phyloP scores from a whole-genome alignment of 441 rosid species.

The Croton setiger region DNA sequence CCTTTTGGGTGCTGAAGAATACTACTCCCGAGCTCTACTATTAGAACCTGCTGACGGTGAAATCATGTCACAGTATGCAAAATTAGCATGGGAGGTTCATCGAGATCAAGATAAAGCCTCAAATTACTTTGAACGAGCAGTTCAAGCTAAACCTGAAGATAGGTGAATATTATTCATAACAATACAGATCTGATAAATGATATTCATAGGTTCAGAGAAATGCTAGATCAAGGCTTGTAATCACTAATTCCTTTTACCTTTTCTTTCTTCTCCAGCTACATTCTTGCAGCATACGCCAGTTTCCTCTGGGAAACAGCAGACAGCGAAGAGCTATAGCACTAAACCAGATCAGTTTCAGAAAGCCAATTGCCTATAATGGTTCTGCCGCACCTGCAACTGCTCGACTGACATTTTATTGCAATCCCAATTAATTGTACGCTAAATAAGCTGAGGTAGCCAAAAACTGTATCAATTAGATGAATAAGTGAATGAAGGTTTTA shows the following conservation, averaged over 20 bases:
- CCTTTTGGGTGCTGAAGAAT: conserved; percentile 36
- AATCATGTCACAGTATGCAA: conserved; percentile 52
- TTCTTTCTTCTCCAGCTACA: conserved; percentile 38
- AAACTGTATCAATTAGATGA: neutral
- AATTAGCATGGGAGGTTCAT: conserved; percentile 54
- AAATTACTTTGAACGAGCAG: conserved; percentile 52
- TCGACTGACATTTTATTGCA: neutral
- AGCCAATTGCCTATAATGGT: conserved; percentile 1
- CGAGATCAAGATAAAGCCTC: conserved; percentile 54
- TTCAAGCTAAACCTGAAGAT: conserved; percentile 51
- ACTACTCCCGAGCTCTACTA: conserved; percentile 39
- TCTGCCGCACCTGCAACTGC: conserved; percentile 18
- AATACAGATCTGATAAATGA: neutral
- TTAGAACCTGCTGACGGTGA: conserved; percentile 56
- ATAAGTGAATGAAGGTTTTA: neutral
- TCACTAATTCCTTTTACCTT: neutral
- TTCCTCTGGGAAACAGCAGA: conserved; percentile 77
- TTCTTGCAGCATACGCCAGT: conserved; percentile 75
- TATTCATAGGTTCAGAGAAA: neutral
- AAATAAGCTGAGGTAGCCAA: neutral
- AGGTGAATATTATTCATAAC: conserved; percentile 35
- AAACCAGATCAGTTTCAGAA: conserved; percentile 24
- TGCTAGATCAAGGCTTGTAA: neutral
- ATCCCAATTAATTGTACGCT: neutral
- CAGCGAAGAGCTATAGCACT: conserved; percentile 26